Evolutionary conservation across 2,329 filamentous ascomycete genomes (phyloP).

Genomic region (Beauveria brongniartii): DNA sequence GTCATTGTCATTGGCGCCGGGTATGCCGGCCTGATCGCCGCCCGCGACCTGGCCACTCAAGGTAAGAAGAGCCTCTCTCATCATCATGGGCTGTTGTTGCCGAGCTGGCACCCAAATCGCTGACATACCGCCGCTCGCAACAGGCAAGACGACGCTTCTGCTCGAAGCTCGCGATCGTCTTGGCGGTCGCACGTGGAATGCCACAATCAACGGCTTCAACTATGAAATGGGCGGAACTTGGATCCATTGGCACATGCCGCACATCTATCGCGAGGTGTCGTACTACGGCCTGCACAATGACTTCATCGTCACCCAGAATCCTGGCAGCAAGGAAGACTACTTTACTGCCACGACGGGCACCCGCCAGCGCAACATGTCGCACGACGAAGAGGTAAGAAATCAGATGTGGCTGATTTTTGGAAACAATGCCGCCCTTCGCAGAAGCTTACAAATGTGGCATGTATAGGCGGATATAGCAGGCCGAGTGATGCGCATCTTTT

Average conservation of each 20-base stretch:
- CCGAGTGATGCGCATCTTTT: background rate
- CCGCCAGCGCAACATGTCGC: background rate
- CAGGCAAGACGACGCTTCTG: constrained; percentile 22
- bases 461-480: background rate
- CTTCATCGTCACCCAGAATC: background rate
- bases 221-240: constrained; percentile 37
- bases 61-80: constrained; percentile 14
- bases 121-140: background rate
- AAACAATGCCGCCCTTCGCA: background rate
- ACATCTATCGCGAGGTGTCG: constrained; percentile 33
- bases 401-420: background rate
- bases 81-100: background rate
- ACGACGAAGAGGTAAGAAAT: background rate
- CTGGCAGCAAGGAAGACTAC: background rate
- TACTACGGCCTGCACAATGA: constrained; percentile 32
- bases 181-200: constrained; percentile 32
- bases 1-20: constrained; percentile 19
- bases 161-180: constrained; percentile 34
- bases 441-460: background rate
- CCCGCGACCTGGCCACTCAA: constrained; percentile 19
- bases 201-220: constrained; percentile 25
- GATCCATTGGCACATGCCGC: constrained; percentile 30
- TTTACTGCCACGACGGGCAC: background rate
- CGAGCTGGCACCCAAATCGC: background rate
- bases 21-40: constrained; percentile 24